Base-by-base conservation (phyloP, 2,329 filamentous ascomycete genomes). In the Beauveria bassiana region DNA sequence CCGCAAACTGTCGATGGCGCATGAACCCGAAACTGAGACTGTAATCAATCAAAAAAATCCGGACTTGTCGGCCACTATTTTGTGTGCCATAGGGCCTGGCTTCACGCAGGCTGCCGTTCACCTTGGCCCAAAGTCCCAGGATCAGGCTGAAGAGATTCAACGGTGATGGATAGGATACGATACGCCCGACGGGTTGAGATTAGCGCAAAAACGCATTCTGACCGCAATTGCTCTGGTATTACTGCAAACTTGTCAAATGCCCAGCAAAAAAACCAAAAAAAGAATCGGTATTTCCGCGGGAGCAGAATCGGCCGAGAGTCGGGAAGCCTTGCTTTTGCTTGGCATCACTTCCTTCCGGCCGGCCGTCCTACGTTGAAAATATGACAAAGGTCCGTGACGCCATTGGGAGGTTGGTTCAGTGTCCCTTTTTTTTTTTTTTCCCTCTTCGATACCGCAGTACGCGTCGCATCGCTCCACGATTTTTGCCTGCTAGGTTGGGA, bases 401-500 rank as follows among this genome's bases (percentile, higher is more conserved):
- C 46, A 50, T 42, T 28, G 5, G 14, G 43, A 57, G 43, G 28
- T 28, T 38, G 22, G 22, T 22, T 43, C 10, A 10, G 12, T 38
- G 34, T 38, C 47, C 47, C 14, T 22, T 3, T 14, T 20, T 16
- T 34, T 16, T 34, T 14, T 20, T 8, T 3, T 14, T 16, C 0
- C 34, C 3, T 31, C n/a, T 12, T n/a, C 10, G 1, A 6, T n/a
- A 6, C 5, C 34, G n/a, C 22, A 20, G 38, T 24, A 42, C 18
- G 43, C 43, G 45, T 49, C 31, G 55, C 7, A 51, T 59, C 38
- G 47, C 57, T 59, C 57, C 57, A 34, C 57, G 57, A 52, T 31
- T 34, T 59, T 47, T 18, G 28, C 26, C 20, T 40, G 14, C 46
- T 59, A 18, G 56, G 38, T 43, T 45, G 57, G 47, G 57, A 38